Conservation (phyloP, 2,329 filamentous ascomycete genomes). For the Daldinia sp. region DNA sequence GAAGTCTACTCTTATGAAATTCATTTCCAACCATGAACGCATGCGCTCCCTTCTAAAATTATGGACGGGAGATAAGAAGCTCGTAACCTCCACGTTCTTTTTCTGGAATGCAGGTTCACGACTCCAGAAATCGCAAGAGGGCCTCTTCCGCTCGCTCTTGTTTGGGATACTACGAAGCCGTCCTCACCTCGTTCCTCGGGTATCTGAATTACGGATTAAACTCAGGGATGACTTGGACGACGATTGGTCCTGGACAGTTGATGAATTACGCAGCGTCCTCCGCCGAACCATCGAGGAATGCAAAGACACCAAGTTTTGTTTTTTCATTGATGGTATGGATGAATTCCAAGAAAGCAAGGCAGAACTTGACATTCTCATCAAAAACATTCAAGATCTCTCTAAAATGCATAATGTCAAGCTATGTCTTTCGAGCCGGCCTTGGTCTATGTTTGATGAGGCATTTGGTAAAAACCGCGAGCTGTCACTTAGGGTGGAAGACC, state of each 20-base stretch:
- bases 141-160: slow-evolving; percentile 33
- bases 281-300: neutral
- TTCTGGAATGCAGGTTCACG: slow-evolving; percentile 36
- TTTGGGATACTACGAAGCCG: slow-evolving; percentile 19
- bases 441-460: neutral
- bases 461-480: neutral
- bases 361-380: neutral
- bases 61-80: slow-evolving; percentile 21
- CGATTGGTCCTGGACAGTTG: neutral
- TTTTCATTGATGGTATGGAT: slow-evolving; percentile 12
- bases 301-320: slow-evolving; percentile 18
- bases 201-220: neutral
- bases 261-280: neutral
- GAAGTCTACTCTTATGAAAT: slow-evolving; percentile 40
- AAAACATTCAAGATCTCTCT: neutral
- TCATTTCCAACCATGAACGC: slow-evolving; percentile 17
- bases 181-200: slow-evolving; percentile 24
- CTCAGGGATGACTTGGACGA: neutral
- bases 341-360: neutral
- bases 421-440: slow-evolving; percentile 4
- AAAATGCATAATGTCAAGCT: neutral
- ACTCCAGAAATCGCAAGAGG: slow-evolving; percentile 34
- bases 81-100: slow-evolving; percentile 27
- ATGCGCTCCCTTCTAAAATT: neutral
- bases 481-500: neutral